Evolutionary conservation across 2,329 filamentous ascomycete species (phyloP).

Genomic region (Passalora sequoiae): DNA sequence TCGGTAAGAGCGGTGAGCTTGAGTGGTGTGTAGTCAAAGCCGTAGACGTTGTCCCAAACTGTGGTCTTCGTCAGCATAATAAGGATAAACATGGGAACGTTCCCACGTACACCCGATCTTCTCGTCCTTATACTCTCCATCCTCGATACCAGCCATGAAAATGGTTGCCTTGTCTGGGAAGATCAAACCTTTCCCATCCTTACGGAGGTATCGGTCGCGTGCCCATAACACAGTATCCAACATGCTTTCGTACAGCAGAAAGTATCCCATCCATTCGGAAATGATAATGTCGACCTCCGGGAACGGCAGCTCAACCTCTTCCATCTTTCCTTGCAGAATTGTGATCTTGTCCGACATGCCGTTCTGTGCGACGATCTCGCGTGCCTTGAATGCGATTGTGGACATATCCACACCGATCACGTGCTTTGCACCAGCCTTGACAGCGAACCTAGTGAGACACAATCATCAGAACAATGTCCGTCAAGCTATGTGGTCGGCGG

Average conservation of each 20-base stretch:
- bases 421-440: slow-evolving; percentile 92
- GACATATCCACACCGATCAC: slow-evolving; percentile 99
- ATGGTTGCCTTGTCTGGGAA: slow-evolving; percentile 99
- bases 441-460: slow-evolving; percentile 70
- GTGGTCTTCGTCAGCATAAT: slow-evolving; percentile 24
- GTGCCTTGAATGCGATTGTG: slow-evolving; percentile 97
- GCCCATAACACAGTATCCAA: slow-evolving; percentile 96
- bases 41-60: slow-evolving; percentile 99
- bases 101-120: slow-evolving; percentile 88
- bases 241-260: slow-evolving; percentile 98
- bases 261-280: slow-evolving; percentile 99
- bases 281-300: slow-evolving; percentile 99
- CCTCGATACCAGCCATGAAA: slow-evolving; percentile 93
- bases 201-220: slow-evolving; percentile 81
- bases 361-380: slow-evolving; percentile 88
- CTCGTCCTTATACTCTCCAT: slow-evolving; percentile 99
- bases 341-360: slow-evolving; percentile 95
- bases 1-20: slow-evolving; percentile 91
- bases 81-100: not conserved
- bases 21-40: slow-evolving; percentile 91
- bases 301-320: slow-evolving; percentile 89
- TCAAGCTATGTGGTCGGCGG: slow-evolving; percentile 4
- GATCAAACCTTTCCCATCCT: slow-evolving; percentile 71
- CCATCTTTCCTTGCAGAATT: slow-evolving; percentile 98
- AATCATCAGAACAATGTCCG: slow-evolving; percentile 11